phyloP scores from a whole-genome alignment of 208 protist species.

The Angomonas deanei region DNA sequence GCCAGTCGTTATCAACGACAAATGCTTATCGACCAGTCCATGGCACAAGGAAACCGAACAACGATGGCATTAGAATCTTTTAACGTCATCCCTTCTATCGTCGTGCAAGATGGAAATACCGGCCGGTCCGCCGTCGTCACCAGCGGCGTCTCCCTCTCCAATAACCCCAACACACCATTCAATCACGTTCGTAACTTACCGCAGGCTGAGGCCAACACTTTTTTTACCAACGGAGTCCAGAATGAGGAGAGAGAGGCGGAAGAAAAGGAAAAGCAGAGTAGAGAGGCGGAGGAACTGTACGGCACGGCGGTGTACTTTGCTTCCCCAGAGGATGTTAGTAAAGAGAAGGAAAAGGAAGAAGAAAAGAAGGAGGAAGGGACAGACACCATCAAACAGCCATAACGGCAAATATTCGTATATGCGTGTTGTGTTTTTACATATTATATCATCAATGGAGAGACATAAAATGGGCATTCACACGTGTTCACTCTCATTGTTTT shows the following conservation, averaged over 20 bases:
- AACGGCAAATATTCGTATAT: no score
- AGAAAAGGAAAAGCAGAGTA: neutral
- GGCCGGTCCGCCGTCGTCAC: neutral
- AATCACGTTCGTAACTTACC: neutral
- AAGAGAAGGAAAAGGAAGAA: no score
- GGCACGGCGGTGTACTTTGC: neutral
- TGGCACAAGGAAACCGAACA: neutral
- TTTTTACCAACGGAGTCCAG: neutral
- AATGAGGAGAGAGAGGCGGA: neutral
- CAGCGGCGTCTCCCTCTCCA: constrained; percentile 3
- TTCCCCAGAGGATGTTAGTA: neutral
- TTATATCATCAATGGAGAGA: no score
- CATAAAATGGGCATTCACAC: no score
- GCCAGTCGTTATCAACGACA: neutral
- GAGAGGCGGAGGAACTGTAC: neutral
- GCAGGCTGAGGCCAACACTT: neutral
- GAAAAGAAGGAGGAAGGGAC: no score
- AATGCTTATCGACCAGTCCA: neutral
- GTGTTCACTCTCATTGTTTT: no score
- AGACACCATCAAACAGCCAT: no score
- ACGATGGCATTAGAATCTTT: neutral
- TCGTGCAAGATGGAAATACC: neutral
- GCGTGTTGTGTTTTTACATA: no score
- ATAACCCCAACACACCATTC: neutral
- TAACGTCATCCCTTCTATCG: neutral